A percentile compares a stretch with the other conserved stretches of the same genome.
Evolutionary conservation across 495 filamentous ascomycete genomes (phyloP).

Genomic region (Aspergillus taichungensis): DNA sequence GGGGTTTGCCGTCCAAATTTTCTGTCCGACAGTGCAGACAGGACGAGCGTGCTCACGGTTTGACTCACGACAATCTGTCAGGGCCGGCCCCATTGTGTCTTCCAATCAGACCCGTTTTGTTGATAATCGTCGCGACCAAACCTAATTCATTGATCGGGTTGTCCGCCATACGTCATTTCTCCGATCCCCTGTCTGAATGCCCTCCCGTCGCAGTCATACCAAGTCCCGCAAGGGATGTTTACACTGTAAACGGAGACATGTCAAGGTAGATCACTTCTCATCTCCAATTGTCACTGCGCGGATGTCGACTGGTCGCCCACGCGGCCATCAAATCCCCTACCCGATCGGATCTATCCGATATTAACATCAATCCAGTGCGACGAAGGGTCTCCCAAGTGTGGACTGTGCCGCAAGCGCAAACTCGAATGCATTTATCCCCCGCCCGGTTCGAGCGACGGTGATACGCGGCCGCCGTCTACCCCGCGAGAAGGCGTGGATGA

Average conservation of each 20-base stretch:
- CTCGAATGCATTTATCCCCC: slow-evolving; percentile 29
- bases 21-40: too few species aligned
- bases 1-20: too few species aligned
- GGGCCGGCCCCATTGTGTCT: too few species aligned
- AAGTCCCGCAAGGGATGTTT: slow-evolving; percentile 21
- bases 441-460: slow-evolving; percentile 12
- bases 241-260: slow-evolving; percentile 20
- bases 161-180: not conserved
- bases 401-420: slow-evolving; percentile 28
- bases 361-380: slow-evolving; percentile 21
- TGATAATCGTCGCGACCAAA: too few species aligned
- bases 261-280: slow-evolving; percentile 12
- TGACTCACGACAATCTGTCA: too few species aligned
- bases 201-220: slow-evolving; percentile 21
- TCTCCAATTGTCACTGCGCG: not conserved
- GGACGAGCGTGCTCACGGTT: too few species aligned
- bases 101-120: too few species aligned
- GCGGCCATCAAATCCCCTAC: not conserved
- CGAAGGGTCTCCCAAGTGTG: slow-evolving; percentile 26
- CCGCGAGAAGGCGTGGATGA: slow-evolving; percentile 15
- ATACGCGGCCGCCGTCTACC: slow-evolving; percentile 17
- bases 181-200: slow-evolving; percentile 8
- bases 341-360: not conserved
- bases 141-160: too few species aligned
- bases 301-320: too few species aligned